phyloP scores from a whole-genome alignment of 2,329 filamentous ascomycete species.

The Furcasterigmium furcatum region DNA sequence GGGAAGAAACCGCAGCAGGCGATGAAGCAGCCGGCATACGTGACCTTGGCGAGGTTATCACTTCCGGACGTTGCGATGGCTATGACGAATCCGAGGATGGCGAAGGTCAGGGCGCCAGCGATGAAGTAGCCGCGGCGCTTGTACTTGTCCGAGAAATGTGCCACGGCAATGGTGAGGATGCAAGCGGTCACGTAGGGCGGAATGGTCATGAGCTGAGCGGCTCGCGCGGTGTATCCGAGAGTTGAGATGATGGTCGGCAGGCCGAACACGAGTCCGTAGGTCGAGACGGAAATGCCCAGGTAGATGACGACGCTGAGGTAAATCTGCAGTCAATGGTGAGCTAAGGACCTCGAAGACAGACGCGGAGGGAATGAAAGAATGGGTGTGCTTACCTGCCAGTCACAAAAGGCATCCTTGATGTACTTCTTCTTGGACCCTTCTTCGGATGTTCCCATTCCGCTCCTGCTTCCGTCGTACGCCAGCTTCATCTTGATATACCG shows the following conservation, averaged over 20 bases:
- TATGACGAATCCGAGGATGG: conserved; percentile 39
- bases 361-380: no score
- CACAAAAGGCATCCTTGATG: conserved; percentile 51
- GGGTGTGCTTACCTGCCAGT: conserved; percentile 41
- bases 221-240: conserved; percentile 30
- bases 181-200: conserved; percentile 33
- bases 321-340: no score
- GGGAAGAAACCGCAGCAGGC: conserved; percentile 47
- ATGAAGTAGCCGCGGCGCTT: conserved; percentile 32
- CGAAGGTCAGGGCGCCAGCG: conserved; percentile 27
- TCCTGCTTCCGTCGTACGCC: no score
- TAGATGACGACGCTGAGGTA: conserved; percentile 44
- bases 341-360: no score
- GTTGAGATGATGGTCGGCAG: conserved; percentile 31
- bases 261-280: conserved; percentile 28
- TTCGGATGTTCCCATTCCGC: conserved; percentile 29
- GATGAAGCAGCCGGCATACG: conserved; percentile 46
- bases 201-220: conserved; percentile 32
- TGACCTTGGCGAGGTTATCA: conserved; percentile 30
- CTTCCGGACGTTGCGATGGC: conserved; percentile 18
- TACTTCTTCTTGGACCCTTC: conserved; percentile 57
- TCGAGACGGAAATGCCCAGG: conserved; percentile 27
- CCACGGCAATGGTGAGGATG: conserved; percentile 25
- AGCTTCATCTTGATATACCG: no score
- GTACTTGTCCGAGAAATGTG: conserved; percentile 12